These are phyloP conservation scores for Amanita pallidorosea DNA, from an alignment of 768 basidiomycete species.

Conservation along the genomic window DNA sequence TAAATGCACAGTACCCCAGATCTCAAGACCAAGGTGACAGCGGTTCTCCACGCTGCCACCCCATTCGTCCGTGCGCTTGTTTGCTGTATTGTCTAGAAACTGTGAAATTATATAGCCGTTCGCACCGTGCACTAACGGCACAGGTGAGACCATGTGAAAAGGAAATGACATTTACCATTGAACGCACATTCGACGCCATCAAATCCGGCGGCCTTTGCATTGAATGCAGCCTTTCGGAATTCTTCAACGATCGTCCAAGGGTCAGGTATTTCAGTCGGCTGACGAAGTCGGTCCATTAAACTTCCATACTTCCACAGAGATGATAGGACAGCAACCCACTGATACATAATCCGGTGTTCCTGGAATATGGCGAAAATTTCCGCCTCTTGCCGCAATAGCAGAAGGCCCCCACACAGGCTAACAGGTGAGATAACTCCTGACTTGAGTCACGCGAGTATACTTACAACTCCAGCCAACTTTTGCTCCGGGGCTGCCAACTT, in stretches of 20 bases:
- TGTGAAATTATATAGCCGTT: conserved; percentile 36
- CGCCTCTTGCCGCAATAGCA: conserved; percentile 28
- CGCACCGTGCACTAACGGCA: conserved; percentile 26
- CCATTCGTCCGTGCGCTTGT: conserved; percentile 45
- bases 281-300: too few species aligned
- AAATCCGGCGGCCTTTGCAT: conserved; percentile 43
- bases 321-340: conserved; percentile 14
- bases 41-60: conserved; percentile 52
- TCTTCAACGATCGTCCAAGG: conserved; percentile 25
- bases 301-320: not conserved
- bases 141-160: not conserved
- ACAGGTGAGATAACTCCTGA: not conserved
- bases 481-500: conserved; percentile 29
- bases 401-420: conserved; percentile 36
- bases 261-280: conserved; percentile 32
- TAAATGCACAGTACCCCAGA: conserved; percentile 19
- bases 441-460: not conserved
- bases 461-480: conserved; percentile 21
- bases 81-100: conserved; percentile 39
- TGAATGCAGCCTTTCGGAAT: conserved; percentile 32
- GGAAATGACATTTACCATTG: not conserved
- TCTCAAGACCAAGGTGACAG: conserved; percentile 42
- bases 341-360: conserved; percentile 27
- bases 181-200: conserved; percentile 42
- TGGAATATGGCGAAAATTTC: conserved; percentile 27